Base-by-base conservation (phyloP, 208 protist species). In the Borovskyia barvae region DNA sequence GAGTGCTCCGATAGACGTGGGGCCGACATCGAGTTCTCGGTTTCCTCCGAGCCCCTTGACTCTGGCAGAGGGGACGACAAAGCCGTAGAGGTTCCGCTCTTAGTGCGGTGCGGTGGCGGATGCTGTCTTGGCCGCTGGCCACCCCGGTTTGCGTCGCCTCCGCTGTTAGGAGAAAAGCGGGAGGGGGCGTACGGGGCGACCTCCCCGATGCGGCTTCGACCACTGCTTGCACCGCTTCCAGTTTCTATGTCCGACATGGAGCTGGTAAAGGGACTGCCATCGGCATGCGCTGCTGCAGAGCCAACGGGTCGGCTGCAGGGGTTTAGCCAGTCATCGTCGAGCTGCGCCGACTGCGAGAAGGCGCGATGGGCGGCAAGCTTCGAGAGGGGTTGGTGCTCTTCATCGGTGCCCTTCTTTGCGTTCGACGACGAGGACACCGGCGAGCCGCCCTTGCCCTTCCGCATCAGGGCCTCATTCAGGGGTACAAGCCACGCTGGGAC, bases 311-410 rank as follows among this genome's bases (percentile, higher is more conserved):
- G 57, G 46, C 30, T 49, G 46, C 57, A 64, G 14, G 57, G 57
- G 46, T 64, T 64, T 12, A 64, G 19, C 57, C 57, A 64, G 46
- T 64, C 57, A 15, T 64, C 57, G 1, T 14, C 19, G 5, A 47
- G 46, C 3, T 30, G 30, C 19, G 54, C 17, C 22, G 36, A 15
- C 32, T 64, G 57, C 0, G 57, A 64, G 46, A 54, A 52, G 46
- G 57, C 54, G 46, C 57, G 57, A 37, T 64, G 57, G 22, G 50
- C n/a, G 6, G 43, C 42, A 8, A 62, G 30, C 12, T 24, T 33
- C 29, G 24, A 4, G 55, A 36, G 8, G 24, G 49, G 20, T 3
- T 1, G 20, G 5, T 3, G 33, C 19, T 28, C n/a, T 14, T n/a
- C 35, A 39, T 39, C 35, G 11, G 35, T 14, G 11, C 14, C 35